Conservation (phyloP, 805 yeast genomes). For the Yarrowia sp. region DNA sequence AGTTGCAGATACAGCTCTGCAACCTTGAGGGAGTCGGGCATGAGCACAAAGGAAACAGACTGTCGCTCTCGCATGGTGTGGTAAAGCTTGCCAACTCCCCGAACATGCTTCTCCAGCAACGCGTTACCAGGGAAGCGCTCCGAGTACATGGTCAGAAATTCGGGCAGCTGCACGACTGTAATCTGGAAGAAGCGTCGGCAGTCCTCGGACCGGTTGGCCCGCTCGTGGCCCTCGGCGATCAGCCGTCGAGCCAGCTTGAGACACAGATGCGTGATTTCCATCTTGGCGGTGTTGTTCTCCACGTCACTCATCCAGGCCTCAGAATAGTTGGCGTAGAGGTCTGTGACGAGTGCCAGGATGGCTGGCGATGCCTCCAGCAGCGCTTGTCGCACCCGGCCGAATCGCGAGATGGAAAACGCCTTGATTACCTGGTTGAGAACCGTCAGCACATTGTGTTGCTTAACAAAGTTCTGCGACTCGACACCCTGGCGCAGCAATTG, state of each 20-base stretch:
- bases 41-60: constrained; percentile 66
- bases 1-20: constrained; percentile 58
- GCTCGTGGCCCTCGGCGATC: constrained; percentile 70
- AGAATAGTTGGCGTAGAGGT: constrained; percentile 57
- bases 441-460: constrained; percentile 59
- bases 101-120: constrained; percentile 62
- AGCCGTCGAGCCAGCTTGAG: constrained; percentile 72
- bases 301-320: constrained; percentile 50
- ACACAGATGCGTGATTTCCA: constrained; percentile 75
- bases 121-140: constrained; percentile 60
- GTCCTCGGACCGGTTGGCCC: constrained; percentile 57
- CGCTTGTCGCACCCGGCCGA: constrained; percentile 77
- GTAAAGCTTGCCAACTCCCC: constrained; percentile 72
- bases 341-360: constrained; percentile 56
- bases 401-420: constrained; percentile 65
- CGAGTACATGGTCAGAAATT: constrained; percentile 45
- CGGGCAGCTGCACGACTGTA: constrained; percentile 35
- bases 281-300: constrained; percentile 43
- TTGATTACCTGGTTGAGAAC: constrained; percentile 78
- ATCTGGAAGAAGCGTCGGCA: constrained; percentile 59
- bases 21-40: constrained; percentile 61
- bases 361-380: constrained; percentile 69
- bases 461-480: constrained; percentile 42
- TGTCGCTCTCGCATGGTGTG: constrained; percentile 54
- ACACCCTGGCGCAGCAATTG: constrained; percentile 39